Evolutionary conservation across 306 rosid genomes (phyloP).

Genomic region (Comarum palustre): DNA sequence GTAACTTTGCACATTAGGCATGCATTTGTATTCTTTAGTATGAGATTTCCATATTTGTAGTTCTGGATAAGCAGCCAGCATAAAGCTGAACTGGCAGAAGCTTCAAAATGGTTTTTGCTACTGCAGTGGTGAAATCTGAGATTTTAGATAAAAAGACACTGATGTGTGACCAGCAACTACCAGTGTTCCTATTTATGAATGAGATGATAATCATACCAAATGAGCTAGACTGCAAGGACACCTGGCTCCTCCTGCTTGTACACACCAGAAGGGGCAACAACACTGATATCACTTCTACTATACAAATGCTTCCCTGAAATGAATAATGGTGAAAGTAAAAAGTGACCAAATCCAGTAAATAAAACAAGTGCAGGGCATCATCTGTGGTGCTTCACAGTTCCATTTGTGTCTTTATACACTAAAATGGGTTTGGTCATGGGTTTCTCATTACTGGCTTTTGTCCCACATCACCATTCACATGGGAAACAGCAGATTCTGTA

Average conservation of each 20-base stretch:
- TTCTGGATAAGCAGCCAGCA: background rate
- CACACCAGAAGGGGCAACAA: background rate
- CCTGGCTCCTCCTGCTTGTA: background rate
- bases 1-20: background rate
- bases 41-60: background rate
- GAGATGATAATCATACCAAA: background rate
- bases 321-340: background rate
- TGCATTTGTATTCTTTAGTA: background rate
- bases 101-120: background rate
- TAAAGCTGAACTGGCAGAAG: background rate
- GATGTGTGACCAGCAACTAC: background rate
- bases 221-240: background rate
- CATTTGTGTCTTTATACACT: background rate
- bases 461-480: conserved; percentile 2
- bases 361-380: background rate
- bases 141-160: background rate
- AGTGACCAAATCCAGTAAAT: background rate
- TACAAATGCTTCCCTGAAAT: background rate
- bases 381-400: background rate
- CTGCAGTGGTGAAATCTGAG: background rate
- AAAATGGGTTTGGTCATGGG: background rate
- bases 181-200: background rate
- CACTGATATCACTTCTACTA: background rate
- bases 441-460: background rate
- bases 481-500: conserved; percentile 14